Percentiles rank a stretch among this genome's conserved stretches.
Evolutionary conservation across 2,329 filamentous ascomycete species (phyloP).

Genomic region (Helminthosporium solani): DNA sequence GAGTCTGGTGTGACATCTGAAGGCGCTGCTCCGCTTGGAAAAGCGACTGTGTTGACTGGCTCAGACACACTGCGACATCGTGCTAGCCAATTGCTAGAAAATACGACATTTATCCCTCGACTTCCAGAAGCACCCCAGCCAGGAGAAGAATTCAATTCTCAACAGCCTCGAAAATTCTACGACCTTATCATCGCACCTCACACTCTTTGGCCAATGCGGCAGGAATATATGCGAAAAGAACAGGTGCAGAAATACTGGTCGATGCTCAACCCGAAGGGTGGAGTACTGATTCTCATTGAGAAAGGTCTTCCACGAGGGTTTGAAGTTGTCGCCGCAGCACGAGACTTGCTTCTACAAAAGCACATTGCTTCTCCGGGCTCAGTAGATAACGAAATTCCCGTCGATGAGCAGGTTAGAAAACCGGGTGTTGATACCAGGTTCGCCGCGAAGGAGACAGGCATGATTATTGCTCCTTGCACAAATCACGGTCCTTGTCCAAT

Average conservation of each 20-base stretch:
- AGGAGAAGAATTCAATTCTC: slow-evolving; percentile 46
- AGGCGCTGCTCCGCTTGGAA: slow-evolving; percentile 59
- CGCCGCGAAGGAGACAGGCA: slow-evolving; percentile 56
- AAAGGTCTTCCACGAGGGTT: slow-evolving; percentile 92
- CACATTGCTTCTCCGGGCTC: slow-evolving; percentile 67
- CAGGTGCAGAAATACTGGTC: slow-evolving; percentile 88
- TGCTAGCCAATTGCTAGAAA: slow-evolving; percentile 73
- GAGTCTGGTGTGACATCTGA: slow-evolving; percentile 22
- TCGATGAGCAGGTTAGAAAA: slow-evolving; percentile 47
- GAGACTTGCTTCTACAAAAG: slow-evolving; percentile 73
- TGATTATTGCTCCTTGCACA: slow-evolving; percentile 72
- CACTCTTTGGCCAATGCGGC: slow-evolving; percentile 71
- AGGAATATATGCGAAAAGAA: slow-evolving; percentile 74
- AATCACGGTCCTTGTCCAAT: slow-evolving; percentile 88
- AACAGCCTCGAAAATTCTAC: slow-evolving; percentile 67
- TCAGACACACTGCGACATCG: slow-evolving; percentile 74
- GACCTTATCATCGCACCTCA: slow-evolving; percentile 92
- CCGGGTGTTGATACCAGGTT: slow-evolving; percentile 35
- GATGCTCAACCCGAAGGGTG: slow-evolving; percentile 78
- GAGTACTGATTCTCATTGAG: slow-evolving; percentile 82
- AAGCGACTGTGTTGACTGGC: slow-evolving; percentile 77
- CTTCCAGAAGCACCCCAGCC: slow-evolving; percentile 82
- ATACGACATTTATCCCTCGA: slow-evolving; percentile 89
- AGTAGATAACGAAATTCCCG: slow-evolving; percentile 40
- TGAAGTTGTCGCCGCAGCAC: slow-evolving; percentile 83